Percentiles rank a stretch among this genome's conserved stretches.
phyloP scores from a whole-genome alignment of 352 stramenopile genomes.

The Blastocystis sp. region DNA sequence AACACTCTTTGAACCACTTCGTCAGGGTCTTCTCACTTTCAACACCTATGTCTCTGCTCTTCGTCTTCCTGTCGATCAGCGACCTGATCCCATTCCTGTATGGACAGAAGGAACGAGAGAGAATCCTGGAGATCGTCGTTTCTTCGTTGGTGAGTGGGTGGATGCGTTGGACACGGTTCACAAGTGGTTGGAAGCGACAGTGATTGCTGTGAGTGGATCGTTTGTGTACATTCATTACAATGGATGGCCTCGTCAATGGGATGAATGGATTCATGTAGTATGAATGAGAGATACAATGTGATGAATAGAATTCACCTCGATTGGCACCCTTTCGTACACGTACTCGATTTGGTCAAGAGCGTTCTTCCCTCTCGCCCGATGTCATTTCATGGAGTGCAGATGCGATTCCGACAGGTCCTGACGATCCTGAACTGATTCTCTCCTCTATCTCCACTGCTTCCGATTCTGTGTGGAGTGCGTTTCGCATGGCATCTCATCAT shows the following conservation, averaged over 20 bases:
- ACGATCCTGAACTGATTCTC: neutral
- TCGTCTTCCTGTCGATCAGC: neutral
- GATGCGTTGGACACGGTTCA: slow-evolving; percentile 77
- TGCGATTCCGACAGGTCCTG: neutral
- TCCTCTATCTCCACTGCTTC: neutral
- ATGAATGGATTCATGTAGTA: slow-evolving; percentile 69
- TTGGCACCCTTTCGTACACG: slow-evolving; percentile 72
- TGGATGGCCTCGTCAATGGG: slow-evolving; percentile 73
- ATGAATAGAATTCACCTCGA: slow-evolving; percentile 68
- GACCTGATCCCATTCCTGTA: neutral
- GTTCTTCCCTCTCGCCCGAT: slow-evolving; percentile 1
- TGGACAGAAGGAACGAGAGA: neutral
- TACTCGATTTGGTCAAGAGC: slow-evolving; percentile 59
- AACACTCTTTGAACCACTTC: neutral
- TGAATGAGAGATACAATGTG: neutral
- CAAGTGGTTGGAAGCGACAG: slow-evolving; percentile 75
- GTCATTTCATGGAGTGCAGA: neutral
- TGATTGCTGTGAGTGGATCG: slow-evolving; percentile 67
- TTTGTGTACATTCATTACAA: slow-evolving; percentile 75
- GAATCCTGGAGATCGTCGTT: neutral
- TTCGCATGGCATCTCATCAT: neutral
- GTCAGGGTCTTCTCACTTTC: slow-evolving; percentile 35
- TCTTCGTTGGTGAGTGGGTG: slow-evolving; percentile 63
- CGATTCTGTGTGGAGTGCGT: neutral
- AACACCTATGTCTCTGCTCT: slow-evolving; percentile 32